A percentile compares a stretch with the other conserved stretches of the same genome.
These are phyloP conservation scores for Capillidium heterosporum DNA, from an alignment of 371 early-diverging fungal species.

Conservation along the genomic window DNA sequence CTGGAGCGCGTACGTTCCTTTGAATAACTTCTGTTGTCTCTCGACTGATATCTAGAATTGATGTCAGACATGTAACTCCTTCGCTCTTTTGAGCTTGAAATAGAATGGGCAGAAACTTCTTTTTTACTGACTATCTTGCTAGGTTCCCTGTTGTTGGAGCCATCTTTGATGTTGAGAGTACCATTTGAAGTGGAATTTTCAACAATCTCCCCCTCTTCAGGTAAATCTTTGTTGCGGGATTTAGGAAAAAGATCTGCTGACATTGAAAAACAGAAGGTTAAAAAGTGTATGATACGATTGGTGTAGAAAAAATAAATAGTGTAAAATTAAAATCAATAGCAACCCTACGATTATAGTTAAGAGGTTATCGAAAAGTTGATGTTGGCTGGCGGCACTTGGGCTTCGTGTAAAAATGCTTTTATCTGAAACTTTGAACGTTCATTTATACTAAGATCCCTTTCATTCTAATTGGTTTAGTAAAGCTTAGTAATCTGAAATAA, in stretches of 20 bases:
- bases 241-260: not conserved
- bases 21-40: not conserved
- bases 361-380: too few species aligned
- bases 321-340: too few species aligned
- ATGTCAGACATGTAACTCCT: not conserved
- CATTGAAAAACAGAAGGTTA: too few species aligned
- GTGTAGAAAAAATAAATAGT: too few species aligned
- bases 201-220: slow-evolving; percentile 1
- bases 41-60: not conserved
- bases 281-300: too few species aligned
- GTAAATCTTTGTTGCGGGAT: not conserved
- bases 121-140: not conserved
- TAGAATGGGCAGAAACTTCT: not conserved
- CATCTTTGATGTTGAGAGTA: not conserved
- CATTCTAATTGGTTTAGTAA: too few species aligned
- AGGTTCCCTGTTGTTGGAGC: not conserved
- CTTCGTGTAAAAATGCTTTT: too few species aligned
- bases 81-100: not conserved
- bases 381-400: too few species aligned
- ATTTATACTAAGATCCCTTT: too few species aligned
- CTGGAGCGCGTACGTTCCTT: not conserved
- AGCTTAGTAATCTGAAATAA: too few species aligned
- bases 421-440: too few species aligned
- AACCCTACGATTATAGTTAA: too few species aligned
- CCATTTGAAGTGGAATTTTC: not conserved